Percentiles rank a stretch among this genome's conserved stretches.
Conservation (phyloP, 1,284 basidiomycete species). For the Heliocybe sulcata region DNA sequence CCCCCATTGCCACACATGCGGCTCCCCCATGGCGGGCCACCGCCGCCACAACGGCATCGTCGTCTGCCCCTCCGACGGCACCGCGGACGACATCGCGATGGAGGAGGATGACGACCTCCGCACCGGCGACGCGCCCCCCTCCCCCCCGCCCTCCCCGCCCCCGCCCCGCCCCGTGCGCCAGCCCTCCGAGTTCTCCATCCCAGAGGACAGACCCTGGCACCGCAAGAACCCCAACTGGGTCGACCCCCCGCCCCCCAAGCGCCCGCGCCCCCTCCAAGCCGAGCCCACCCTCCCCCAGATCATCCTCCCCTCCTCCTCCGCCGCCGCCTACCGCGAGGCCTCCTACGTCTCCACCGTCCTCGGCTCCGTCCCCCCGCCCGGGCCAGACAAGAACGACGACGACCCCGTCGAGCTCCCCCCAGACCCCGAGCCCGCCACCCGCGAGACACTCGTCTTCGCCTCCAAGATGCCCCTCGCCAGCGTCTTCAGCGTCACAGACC, state of each 20-base stretch:
- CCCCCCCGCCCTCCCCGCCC: conserved; percentile 1
- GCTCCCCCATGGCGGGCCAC: conserved; percentile 11
- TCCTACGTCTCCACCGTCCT: neutral
- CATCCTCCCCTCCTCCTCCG: neutral
- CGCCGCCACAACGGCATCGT: conserved; percentile 5
- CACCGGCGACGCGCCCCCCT: conserved; percentile 2
- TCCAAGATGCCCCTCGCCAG: neutral
- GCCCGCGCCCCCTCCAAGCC: neutral
- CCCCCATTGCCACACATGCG: conserved; percentile 9
- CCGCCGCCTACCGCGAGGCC: neutral
- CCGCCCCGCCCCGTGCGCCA: neutral
- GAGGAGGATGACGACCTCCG: neutral
- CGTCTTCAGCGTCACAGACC: neutral
- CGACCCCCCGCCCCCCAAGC: neutral
- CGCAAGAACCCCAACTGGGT: conserved; percentile 3
- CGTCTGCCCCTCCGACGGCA: neutral
- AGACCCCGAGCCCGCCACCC: neutral
- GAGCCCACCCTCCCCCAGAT: neutral
- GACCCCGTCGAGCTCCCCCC: neutral
- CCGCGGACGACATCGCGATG: neutral
- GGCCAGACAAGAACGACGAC: neutral
- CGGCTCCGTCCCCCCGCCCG: neutral
- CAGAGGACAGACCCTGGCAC: conserved; percentile 1
- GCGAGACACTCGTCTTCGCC: neutral
- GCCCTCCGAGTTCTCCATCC: neutral